phyloP scores from a whole-genome alignment of 139 green algal species.

The Nannochloris sp. region DNA sequence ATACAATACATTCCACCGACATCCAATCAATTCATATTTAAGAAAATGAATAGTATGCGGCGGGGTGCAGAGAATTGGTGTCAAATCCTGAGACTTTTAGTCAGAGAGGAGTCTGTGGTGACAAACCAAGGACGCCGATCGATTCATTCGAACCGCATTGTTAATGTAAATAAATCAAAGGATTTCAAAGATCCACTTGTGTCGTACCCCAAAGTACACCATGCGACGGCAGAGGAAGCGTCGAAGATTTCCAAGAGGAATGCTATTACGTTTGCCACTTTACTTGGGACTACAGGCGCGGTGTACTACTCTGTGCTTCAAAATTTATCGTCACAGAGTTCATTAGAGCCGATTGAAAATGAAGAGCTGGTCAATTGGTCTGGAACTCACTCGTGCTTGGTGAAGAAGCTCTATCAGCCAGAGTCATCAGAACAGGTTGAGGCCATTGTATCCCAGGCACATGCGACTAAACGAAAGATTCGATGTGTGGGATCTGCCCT shows the following conservation, averaged over 20 bases:
- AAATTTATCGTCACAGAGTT: not conserved
- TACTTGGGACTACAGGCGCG: conserved; percentile 2
- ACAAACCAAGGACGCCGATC: not conserved
- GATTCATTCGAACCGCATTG: not conserved
- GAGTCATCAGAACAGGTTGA: conserved; percentile 79
- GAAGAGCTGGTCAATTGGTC: conserved; percentile 84
- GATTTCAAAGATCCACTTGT: not conserved
- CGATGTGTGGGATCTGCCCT: conserved; percentile 73
- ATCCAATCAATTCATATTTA: no score
- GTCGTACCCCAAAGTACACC: not conserved
- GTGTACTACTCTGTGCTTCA: conserved; percentile 15
- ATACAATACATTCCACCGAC: no score
- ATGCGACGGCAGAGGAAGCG: conserved; percentile 4
- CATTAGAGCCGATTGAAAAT: not conserved
- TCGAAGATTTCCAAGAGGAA: not conserved
- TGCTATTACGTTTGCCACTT: not conserved
- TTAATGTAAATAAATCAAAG: not conserved
- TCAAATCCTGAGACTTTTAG: no score
- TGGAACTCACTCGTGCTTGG: conserved; percentile 65
- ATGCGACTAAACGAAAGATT: conserved; percentile 44
- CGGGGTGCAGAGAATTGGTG: no score
- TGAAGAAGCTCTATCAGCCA: conserved; percentile 51
- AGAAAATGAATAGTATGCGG: no score
- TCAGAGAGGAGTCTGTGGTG: not conserved
- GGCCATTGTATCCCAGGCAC: conserved; percentile 49